Percentiles rank a stretch among this genome's conserved stretches.
phyloP scores from a whole-genome alignment of 345 rosid species.

The Passiflora organensis region DNA sequence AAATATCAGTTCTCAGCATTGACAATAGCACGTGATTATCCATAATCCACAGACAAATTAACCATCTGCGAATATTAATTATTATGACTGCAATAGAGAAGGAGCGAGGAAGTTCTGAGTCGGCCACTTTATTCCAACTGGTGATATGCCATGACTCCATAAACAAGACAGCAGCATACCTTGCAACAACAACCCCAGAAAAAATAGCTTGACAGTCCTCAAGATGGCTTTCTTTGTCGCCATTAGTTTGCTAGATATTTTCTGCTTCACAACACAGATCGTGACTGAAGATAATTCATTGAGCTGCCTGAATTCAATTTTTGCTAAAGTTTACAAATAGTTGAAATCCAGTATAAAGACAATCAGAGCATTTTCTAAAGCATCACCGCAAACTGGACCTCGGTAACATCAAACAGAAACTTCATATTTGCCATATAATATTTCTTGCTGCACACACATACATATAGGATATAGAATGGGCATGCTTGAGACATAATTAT shows the following conservation, averaged over 20 bases:
- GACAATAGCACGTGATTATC: neutral
- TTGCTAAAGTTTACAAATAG: no score
- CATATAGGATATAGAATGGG: no score
- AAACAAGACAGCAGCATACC: conserved; percentile 25
- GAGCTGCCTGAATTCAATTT: neutral
- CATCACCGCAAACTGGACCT: no score
- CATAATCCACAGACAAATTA: neutral
- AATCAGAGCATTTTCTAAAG: neutral
- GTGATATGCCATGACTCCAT: neutral
- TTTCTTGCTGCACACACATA: no score
- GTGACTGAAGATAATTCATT: conserved; percentile 1
- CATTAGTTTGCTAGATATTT: conserved; percentile 31
- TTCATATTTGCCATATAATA: no score
- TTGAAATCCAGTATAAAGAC: neutral
- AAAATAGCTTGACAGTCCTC: conserved; percentile 44
- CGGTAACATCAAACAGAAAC: no score
- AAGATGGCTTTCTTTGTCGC: conserved; percentile 43
- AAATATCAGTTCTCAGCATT: neutral
- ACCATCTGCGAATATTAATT: neutral
- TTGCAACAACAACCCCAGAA: conserved; percentile 50
- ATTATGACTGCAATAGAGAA: neutral
- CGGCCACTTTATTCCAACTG: neutral
- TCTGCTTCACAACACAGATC: conserved; percentile 27
- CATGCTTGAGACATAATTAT: no score
- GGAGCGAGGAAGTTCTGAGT: neutral